Conservation (phyloP, 176 grass and related monocot species). For the Triticum timopheevii region DNA sequence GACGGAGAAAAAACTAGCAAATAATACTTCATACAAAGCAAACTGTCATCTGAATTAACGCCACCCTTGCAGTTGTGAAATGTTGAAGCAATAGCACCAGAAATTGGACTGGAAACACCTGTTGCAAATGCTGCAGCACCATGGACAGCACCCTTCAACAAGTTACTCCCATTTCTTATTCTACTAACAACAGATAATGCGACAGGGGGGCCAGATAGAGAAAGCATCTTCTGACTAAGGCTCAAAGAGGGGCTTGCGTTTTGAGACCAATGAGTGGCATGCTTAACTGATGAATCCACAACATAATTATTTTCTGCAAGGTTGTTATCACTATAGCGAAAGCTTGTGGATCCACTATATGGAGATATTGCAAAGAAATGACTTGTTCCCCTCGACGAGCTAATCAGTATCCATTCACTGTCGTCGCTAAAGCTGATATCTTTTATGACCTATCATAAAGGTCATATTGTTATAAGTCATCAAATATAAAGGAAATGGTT, state of each 20-base stretch:
- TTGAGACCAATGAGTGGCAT: slow-evolving; percentile 39
- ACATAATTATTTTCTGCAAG: slow-evolving; percentile 46
- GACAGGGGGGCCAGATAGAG: slow-evolving; percentile 51
- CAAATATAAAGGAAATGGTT: slow-evolving; percentile 5
- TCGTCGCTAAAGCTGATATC: slow-evolving; percentile 98
- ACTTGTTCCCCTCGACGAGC: slow-evolving; percentile 87
- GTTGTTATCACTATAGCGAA: slow-evolving; percentile 44
- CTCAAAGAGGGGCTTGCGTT: slow-evolving; percentile 39
- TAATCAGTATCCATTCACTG: slow-evolving; percentile 99
- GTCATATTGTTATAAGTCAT: slow-evolving; percentile 32
- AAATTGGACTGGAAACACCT: slow-evolving; percentile 56
- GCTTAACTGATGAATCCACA: slow-evolving; percentile 42
- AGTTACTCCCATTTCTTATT: slow-evolving; percentile 82
- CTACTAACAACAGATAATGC: slow-evolving; percentile 85
- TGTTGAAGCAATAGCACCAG: slow-evolving; percentile 68
- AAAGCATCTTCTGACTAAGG: slow-evolving; percentile 63
- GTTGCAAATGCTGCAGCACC: slow-evolving; percentile 73
- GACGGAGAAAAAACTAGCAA: slow-evolving; percentile 86
- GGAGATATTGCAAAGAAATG: slow-evolving; percentile 87
- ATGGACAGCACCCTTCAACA: slow-evolving; percentile 70
- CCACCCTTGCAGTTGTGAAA: slow-evolving; percentile 73
- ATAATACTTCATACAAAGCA: slow-evolving; percentile 51
- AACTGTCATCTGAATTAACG: slow-evolving; percentile 40
- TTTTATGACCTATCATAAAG: slow-evolving; percentile 81
- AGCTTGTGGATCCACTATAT: slow-evolving; percentile 58